Base-by-base conservation (phyloP, 176 grass and related monocot species). In the barley (Hordeum vulgare) region DNA sequence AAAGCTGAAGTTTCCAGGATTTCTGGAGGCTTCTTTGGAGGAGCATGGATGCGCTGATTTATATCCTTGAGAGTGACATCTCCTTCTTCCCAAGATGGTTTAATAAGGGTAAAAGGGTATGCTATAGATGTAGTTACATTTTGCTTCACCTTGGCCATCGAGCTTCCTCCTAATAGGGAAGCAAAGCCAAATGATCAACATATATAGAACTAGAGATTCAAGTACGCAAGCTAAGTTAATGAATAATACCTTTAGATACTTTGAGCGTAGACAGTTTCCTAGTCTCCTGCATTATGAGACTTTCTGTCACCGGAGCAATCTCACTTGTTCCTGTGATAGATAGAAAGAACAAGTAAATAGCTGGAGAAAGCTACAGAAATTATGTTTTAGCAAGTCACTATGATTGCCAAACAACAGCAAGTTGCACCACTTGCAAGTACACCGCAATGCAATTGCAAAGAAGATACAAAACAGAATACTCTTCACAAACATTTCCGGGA, bases 91-190 rank as follows among this genome's bases (percentile, higher is more conserved):
- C 91, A 84, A 70, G 81, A 95, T 82, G 93, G 87, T 91, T 96
- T 99, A 83, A 98, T 88, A 63, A 98, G 79, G 24, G 89, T 93
- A 85, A 98, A 98, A 58, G 96, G 96, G 83, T 89, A 94, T 63
- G 92, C 87, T 44, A 98, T 53, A 15, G 89, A 81, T 40, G 91
- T 88, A 61, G 91, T 89, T 70, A 94, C 21, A 83, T 90, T 95
- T 84, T 86, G 83, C 41, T 85, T 89, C 42, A 42, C 75, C 82
- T 89, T 90, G 47, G 87, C 72, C 57, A 83, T 23, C 6, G 91
- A 95, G 75, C 71, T 90, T 83, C 80, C 88, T 44, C 90, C 93
- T 95, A 73, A 53, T 62, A 84, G 49, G 45, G 54, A 31, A 31
- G 63, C 74, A 85, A 58, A 85, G 28, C 2, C 74, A 75, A 60